A percentile compares a stretch with the other conserved stretches of the same genome.
Evolutionary conservation across 192 early-diverging fungal species (phyloP).

Genomic region (Backusella tarrabulga): DNA sequence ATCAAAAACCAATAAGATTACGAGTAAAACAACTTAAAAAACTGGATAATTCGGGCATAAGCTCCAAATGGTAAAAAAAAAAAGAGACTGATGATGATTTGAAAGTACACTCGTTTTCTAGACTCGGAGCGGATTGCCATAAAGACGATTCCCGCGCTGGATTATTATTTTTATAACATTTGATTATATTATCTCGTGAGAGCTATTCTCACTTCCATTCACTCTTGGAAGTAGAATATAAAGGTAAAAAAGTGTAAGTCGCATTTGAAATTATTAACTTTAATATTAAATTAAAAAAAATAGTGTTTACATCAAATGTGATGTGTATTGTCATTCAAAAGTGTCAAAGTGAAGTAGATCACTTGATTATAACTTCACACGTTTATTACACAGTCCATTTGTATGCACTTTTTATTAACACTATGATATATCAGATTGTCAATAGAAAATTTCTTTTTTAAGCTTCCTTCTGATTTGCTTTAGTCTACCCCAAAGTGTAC

Average conservation of each 20-base stretch:
- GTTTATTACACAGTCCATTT: background rate
- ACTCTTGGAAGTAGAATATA: background rate
- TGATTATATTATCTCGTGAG: background rate
- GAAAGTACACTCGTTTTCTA: background rate
- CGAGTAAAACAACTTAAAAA: background rate
- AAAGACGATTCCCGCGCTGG: background rate
- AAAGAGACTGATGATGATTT: background rate
- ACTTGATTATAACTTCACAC: background rate
- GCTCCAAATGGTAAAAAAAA: background rate
- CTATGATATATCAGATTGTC: background rate
- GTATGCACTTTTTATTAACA: background rate
- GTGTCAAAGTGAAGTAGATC: background rate
- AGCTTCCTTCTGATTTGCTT: background rate
- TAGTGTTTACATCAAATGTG: background rate
- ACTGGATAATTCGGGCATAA: background rate
- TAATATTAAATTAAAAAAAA: background rate
- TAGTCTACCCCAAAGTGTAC: background rate
- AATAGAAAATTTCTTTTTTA: background rate
- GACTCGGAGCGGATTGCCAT: background rate
- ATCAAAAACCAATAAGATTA: background rate
- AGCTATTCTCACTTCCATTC: background rate
- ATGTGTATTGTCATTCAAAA: background rate
- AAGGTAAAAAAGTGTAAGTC: background rate
- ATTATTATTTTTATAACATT: background rate
- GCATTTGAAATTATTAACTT: conserved; percentile 1